Base-by-base conservation (phyloP, 768 basidiomycete species). In the Butyriboletus loyo region DNA sequence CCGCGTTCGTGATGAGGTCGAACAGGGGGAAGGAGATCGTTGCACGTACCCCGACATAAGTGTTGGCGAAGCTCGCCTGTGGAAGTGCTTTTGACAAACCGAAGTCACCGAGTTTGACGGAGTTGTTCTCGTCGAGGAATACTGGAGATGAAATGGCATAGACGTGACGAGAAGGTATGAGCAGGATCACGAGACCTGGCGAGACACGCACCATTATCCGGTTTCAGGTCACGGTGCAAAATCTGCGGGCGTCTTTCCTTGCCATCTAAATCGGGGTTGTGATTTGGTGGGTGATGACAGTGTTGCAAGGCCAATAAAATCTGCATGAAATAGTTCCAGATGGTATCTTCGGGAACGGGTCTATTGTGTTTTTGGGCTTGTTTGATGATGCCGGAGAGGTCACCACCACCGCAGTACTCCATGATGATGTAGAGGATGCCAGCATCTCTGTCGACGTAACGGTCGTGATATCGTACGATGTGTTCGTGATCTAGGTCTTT, bases 341-440 rank as follows among this genome's bases (percentile, higher is more conserved):
- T 83, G 7, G 87, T 88, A 56, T 97, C 94, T 73, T 99, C 97
- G 1, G 92, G 80, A 48, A 98, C 83, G 3, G 84, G 81, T 47
- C 87, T 79, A 53, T 79, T 82, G 50, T 82, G 76, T 65, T 84
- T 85, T 54, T 76, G 69, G 1, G 89, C 82, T 56, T 84, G 85
- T 64, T 92, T 90, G 69, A 98, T 97, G 63, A 97, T 72, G 32
- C 81, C 75, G 1, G 91, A 91, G 49, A 99, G 80, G 74, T 99
- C 97, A 13, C 97, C 97, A 21, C 94, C 95, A 5, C 92, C 94
- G 65, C 97, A 99, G 68, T 92, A 98, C 74, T 99, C 97, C 97
- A 98, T 99, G 59, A 98, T 78, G 56, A 99, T 98, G 69, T 98
- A 98, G 39, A 98, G 82, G 51, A 94, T 89, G 21, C 92, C 92